A percentile compares a stretch with the other conserved stretches of the same genome.
These are phyloP conservation scores for Sphaerosporella brunnea DNA, from an alignment of 495 filamentous ascomycete genomes.

Conservation along the genomic window DNA sequence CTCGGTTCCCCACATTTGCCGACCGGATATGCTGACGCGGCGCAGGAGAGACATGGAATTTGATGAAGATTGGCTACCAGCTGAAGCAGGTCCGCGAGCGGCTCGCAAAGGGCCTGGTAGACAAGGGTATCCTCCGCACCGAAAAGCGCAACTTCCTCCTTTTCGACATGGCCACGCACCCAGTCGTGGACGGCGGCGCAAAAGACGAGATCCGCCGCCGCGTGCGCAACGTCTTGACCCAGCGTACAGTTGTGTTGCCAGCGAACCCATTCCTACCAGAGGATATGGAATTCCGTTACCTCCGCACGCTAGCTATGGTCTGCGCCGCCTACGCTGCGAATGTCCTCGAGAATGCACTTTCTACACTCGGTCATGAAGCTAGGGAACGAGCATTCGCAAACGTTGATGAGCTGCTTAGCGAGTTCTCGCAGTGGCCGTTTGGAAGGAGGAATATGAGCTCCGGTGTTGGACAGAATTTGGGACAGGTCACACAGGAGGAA, in stretches of 20 bases:
- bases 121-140: conserved; percentile 94
- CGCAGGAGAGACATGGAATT: conserved; percentile 93
- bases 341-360: conserved; percentile 91
- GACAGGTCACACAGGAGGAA: conserved; percentile 76
- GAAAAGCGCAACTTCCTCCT: conserved; percentile 98
- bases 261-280: conserved; percentile 74
- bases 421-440: conserved; percentile 96
- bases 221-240: conserved; percentile 81
- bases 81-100: conserved; percentile 97
- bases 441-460: conserved; percentile 49
- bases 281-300: conserved; percentile 78
- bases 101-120: conserved; percentile 90
- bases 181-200: conserved; percentile 89
- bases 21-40: conserved; percentile 18
- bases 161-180: conserved; percentile 98
- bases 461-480: conserved; percentile 82
- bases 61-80: conserved; percentile 99
- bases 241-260: conserved; percentile 79
- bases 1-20: neutral
- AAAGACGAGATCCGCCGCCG: conserved; percentile 92
- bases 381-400: conserved; percentile 88
- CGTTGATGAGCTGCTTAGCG: conserved; percentile 85
- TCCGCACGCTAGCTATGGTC: conserved; percentile 85
- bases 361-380: conserved; percentile 80
- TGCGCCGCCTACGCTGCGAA: conserved; percentile 97